Percentiles rank a stretch among this genome's conserved stretches.
Evolutionary conservation across 164 flowering plant species (phyloP).

Genomic region (Aristolochia contorta): DNA sequence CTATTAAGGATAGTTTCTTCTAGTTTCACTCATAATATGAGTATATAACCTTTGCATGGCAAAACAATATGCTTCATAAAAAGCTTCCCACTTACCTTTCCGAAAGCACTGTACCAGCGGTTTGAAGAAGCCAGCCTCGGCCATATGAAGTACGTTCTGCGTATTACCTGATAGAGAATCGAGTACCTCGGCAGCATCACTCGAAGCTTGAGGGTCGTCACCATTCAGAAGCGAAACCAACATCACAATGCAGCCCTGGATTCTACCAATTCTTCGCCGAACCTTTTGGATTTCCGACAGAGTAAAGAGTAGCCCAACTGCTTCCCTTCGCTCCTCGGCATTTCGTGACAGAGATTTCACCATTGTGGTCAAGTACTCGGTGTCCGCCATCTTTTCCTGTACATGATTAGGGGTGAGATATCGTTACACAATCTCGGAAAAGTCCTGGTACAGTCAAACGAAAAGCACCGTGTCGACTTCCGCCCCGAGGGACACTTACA

Average conservation of each 20-base stretch:
- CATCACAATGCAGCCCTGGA: constrained; percentile 82
- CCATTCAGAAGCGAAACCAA: constrained; percentile 65
- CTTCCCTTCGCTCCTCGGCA: constrained; percentile 63
- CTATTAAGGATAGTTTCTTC: too few species aligned
- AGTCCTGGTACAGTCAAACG: too few species aligned
- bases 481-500: too few species aligned
- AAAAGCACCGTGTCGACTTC: too few species aligned
- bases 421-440: too few species aligned
- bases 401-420: constrained; percentile 9
- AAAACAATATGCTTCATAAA: too few species aligned
- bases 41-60: too few species aligned
- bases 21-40: too few species aligned
- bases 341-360: constrained; percentile 67
- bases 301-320: constrained; percentile 51
- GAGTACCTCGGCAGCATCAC: constrained; percentile 47
- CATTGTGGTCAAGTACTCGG: constrained; percentile 29
- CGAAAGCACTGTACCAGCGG: constrained; percentile 57
- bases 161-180: constrained; percentile 51
- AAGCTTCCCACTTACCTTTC: constrained; percentile 37
- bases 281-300: constrained; percentile 43
- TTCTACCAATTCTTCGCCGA: constrained; percentile 53
- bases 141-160: constrained; percentile 89
- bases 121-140: constrained; percentile 82
- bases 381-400: constrained; percentile 73
- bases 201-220: constrained; percentile 48